phyloP scores from a whole-genome alignment of 2,329 filamentous ascomycete genomes.

The Pseudocercospora eumusae region DNA sequence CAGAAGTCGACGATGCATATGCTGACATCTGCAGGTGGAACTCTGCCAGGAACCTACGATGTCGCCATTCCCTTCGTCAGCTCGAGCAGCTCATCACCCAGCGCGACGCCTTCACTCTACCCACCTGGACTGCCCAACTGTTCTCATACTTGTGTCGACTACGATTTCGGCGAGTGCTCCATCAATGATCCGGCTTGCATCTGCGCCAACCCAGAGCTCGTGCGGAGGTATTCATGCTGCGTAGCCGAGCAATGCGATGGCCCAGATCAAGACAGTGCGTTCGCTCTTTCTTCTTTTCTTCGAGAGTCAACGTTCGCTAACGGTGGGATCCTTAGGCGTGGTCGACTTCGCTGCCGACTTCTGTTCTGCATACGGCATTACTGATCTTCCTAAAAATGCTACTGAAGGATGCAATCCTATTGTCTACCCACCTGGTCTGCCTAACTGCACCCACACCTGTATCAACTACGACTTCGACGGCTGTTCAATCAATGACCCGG shows the following conservation, averaged over 20 bases:
- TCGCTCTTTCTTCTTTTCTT: not conserved
- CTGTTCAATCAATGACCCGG: not conserved
- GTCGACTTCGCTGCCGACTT: not conserved
- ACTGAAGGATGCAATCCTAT: not conserved
- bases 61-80: not conserved
- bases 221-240: not conserved
- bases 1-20: not conserved
- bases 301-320: not conserved
- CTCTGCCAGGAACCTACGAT: constrained; percentile 4
- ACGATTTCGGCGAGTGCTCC: not conserved
- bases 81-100: not conserved
- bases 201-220: not conserved
- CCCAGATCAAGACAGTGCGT: not conserved
- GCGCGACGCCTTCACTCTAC: not conserved
- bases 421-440: not conserved
- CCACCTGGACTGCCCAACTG: not conserved
- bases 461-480: not conserved
- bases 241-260: not conserved
- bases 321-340: not conserved
- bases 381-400: not conserved
- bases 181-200: not conserved
- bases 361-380: not conserved
- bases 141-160: not conserved
- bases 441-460: not conserved
- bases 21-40: constrained; percentile 1